Percentiles rank a stretch among this genome's conserved stretches.
Evolutionary conservation across 148 eudicot species (phyloP).

Genomic region (Vaccinium vitisidaea): DNA sequence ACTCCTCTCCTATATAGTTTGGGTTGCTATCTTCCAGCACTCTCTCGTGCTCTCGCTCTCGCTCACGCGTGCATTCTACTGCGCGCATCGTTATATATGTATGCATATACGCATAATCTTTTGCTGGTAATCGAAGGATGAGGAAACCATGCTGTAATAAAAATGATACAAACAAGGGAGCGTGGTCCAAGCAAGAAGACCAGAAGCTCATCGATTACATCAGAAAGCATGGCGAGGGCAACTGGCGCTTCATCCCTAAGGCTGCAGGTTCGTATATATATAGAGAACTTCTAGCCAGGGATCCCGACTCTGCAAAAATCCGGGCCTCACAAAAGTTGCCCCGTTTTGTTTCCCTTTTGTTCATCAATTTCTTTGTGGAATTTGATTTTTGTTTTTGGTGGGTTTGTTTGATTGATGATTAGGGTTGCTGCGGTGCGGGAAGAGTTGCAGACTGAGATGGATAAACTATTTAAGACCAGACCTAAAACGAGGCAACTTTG

Average conservation of each 20-base stretch:
- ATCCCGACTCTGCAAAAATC: too few species aligned
- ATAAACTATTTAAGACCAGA: slow-evolving; percentile 24
- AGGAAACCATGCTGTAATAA: slow-evolving; percentile 30
- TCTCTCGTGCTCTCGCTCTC: not conserved
- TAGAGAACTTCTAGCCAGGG: too few species aligned
- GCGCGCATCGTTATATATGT: not conserved
- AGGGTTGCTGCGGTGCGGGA: slow-evolving; percentile 27
- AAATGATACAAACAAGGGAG: slow-evolving; percentile 29
- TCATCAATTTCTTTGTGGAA: not conserved
- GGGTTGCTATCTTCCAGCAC: not conserved
- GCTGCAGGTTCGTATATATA: slow-evolving; percentile 27
- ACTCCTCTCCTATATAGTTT: not conserved
- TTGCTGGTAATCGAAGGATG: not conserved
- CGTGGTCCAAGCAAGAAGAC: slow-evolving; percentile 41
- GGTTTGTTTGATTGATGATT: not conserved
- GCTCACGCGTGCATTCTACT: not conserved
- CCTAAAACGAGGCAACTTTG: slow-evolving; percentile 30
- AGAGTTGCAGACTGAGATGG: slow-evolving; percentile 31
- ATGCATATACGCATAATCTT: not conserved
- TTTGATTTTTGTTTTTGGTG: not conserved
- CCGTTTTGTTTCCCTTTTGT: not conserved
- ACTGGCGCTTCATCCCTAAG: slow-evolving; percentile 32
- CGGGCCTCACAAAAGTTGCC: too few species aligned
- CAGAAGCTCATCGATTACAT: slow-evolving; percentile 30
- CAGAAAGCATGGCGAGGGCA: slow-evolving; percentile 31